phyloP scores from a whole-genome alignment of 176 grass and related monocot species.

The Bothriochloa decipiens region DNA sequence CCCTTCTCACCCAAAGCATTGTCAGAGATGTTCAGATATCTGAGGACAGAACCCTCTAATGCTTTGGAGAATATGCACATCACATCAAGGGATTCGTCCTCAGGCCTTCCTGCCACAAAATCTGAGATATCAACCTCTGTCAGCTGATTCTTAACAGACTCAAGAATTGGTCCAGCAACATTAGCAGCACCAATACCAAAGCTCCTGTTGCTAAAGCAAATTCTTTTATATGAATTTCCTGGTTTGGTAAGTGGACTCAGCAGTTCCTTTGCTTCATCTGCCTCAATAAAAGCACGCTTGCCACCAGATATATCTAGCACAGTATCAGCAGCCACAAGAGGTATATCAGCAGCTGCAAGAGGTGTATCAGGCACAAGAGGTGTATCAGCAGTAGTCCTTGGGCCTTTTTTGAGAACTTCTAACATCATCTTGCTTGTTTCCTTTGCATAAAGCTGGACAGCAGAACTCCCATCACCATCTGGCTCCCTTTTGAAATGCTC shows the following conservation, averaged over 20 bases:
- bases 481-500: background rate
- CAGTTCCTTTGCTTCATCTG: background rate
- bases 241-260: background rate
- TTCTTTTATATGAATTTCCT: background rate
- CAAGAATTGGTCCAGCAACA: background rate
- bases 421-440: background rate
- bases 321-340: background rate
- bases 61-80: slow-evolving; percentile 1
- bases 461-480: background rate
- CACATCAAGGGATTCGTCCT: background rate
- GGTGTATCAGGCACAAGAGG: background rate
- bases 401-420: background rate
- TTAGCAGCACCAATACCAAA: background rate
- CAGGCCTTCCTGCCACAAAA: background rate
- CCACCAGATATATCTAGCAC: background rate
- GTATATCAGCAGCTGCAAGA: background rate
- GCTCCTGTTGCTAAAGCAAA: slow-evolving; percentile 1
- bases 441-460: slow-evolving; percentile 3
- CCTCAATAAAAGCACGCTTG: background rate
- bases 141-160: background rate
- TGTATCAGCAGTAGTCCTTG: background rate
- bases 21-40: background rate
- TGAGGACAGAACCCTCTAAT: background rate
- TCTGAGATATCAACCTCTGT: background rate
- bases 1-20: slow-evolving; percentile 3